A percentile compares a stretch with the other conserved stretches of the same genome.
Conservation (phyloP, 495 filamentous ascomycete species). For the Tuber borchii region DNA sequence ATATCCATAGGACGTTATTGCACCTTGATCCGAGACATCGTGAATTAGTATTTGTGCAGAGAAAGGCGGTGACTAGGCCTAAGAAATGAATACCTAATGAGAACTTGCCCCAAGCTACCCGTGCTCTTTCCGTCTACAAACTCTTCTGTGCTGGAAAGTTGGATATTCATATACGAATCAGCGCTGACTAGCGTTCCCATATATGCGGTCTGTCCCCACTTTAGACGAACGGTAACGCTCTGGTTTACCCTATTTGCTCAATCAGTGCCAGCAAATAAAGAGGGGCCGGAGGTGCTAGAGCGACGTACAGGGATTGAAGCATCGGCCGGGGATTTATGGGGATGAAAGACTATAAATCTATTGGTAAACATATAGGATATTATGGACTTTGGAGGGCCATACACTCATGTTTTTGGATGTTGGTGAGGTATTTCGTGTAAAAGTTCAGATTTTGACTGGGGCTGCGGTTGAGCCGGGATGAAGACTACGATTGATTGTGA, state of each 20-base stretch:
- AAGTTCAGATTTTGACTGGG: constrained; percentile 2
- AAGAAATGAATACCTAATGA: constrained; percentile 64
- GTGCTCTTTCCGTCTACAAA: constrained; percentile 82
- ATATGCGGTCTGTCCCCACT: constrained; percentile 98
- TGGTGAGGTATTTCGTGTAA: neutral
- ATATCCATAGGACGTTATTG: constrained; percentile 94
- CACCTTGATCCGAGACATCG: constrained; percentile 51
- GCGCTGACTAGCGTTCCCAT: constrained; percentile 83
- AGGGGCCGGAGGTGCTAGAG: constrained; percentile 4
- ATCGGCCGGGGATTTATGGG: constrained; percentile 87
- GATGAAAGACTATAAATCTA: constrained; percentile 52
- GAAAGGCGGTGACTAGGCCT: neutral
- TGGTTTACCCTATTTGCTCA: constrained; percentile 64
- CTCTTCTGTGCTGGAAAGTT: constrained; percentile 81
- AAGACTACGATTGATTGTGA: no score
- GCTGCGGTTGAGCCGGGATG: no score
- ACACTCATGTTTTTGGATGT: constrained; percentile 35
- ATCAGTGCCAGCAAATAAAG: constrained; percentile 9
- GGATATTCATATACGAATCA: constrained; percentile 98
- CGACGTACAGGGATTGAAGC: constrained; percentile 73
- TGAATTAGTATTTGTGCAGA: constrained; percentile 20
- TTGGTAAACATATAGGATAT: constrained; percentile 7
- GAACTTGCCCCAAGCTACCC: constrained; percentile 75
- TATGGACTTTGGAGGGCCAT: constrained; percentile 7
- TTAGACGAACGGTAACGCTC: constrained; percentile 81